phyloP scores from a whole-genome alignment of 164 flowering plant species.

The Stephania cephalantha region DNA sequence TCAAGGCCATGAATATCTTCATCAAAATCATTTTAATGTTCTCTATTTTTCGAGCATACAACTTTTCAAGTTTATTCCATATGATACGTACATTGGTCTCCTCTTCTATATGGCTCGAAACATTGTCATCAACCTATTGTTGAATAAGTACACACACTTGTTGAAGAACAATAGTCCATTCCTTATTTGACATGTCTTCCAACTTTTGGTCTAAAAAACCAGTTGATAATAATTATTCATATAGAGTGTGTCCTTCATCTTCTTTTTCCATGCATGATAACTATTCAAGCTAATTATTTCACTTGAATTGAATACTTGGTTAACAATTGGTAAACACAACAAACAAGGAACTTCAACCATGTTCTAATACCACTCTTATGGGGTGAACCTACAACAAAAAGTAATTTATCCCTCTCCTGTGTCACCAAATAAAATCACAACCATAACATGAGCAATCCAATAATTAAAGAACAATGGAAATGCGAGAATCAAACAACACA shows the following conservation, averaged over 20 bases:
- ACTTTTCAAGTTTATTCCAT: neutral
- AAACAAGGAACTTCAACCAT: neutral
- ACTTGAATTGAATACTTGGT: neutral
- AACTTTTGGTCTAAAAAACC: no score
- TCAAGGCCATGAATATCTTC: neutral
- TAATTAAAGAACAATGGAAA: no score
- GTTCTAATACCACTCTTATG: no score
- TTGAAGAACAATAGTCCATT: neutral
- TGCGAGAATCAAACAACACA: no score
- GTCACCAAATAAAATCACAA: no score
- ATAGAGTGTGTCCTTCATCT: neutral
- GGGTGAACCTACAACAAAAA: no score
- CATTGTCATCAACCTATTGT: conserved; percentile 5
- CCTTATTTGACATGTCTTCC: neutral
- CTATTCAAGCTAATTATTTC: neutral
- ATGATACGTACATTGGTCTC: neutral
- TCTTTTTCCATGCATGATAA: neutral
- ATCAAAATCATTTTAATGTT: neutral
- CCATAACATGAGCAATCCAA: no score
- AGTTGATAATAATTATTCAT: neutral
- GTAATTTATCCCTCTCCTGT: no score
- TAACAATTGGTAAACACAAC: neutral
- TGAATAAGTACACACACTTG: neutral
- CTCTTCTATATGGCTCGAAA: neutral
- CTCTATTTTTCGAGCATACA: neutral